A percentile compares a stretch with the other conserved stretches of the same genome.
These are phyloP conservation scores for Vanderwaltozyma polyspora DNA, from an alignment of 805 yeast genomes.

Conservation along the genomic window DNA sequence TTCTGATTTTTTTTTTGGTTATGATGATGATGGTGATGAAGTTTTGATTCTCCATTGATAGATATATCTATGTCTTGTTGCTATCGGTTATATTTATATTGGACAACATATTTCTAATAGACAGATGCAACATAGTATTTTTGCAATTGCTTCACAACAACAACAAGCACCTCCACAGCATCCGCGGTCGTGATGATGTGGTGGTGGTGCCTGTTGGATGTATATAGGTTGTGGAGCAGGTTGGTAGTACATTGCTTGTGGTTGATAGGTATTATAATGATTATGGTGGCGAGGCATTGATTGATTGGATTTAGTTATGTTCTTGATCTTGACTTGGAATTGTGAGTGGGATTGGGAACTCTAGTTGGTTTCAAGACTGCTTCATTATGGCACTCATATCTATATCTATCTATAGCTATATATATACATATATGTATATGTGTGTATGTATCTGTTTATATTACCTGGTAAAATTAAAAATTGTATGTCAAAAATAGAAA, in stretches of 20 bases:
- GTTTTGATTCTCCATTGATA: background rate
- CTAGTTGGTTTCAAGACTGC: background rate
- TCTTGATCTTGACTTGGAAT: background rate
- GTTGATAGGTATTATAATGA: conserved; percentile 3
- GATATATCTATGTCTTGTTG: background rate
- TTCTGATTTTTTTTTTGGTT: background rate
- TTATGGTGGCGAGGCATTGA: conserved; percentile 5
- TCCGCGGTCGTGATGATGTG: conserved; percentile 11
- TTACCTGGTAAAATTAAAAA: no score
- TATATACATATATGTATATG: background rate
- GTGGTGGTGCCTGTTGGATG: conserved; percentile 19
- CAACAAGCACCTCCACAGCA: conserved; percentile 14
- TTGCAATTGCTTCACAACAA: conserved; percentile 3
- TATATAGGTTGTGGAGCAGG: conserved; percentile 20
- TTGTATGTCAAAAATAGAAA: no score
- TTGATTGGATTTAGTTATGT: background rate
- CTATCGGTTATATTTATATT: background rate
- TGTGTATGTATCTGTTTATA: background rate
- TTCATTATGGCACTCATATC: background rate
- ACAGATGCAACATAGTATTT: conserved; percentile 19
- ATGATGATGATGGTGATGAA: background rate
- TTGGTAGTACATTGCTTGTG: conserved; percentile 21
- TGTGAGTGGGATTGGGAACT: background rate
- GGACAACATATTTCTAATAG: conserved; percentile 17
- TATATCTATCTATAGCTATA: background rate